phyloP scores from a whole-genome alignment of 2,329 filamentous ascomycete genomes.

The Hymenoscyphus linearis region DNA sequence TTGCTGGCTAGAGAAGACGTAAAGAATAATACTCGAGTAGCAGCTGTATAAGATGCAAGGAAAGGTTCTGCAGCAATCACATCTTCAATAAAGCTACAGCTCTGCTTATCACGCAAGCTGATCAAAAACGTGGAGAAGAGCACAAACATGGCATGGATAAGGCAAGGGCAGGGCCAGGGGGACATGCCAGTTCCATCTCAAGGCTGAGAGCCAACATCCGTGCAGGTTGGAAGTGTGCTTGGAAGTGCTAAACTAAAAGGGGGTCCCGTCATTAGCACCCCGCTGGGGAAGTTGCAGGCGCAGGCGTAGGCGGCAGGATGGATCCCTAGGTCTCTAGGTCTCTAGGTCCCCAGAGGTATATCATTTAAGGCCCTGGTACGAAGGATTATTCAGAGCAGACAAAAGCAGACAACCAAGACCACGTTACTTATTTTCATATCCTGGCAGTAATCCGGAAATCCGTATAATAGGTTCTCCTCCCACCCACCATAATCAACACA shows the following conservation, averaged over 20 bases:
- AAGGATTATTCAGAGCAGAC: slow-evolving; percentile 1
- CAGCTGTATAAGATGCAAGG: not conserved
- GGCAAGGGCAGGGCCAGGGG: not conserved
- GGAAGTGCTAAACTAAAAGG: not conserved
- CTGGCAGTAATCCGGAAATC: slow-evolving; percentile 7
- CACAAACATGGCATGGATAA: not conserved
- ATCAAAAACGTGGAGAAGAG: not conserved
- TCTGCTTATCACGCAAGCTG: not conserved
- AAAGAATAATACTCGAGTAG: not conserved
- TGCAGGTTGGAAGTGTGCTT: slow-evolving; percentile 7
- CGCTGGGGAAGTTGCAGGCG: slow-evolving; percentile 1
- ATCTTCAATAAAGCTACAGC: not conserved
- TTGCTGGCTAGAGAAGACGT: not conserved
- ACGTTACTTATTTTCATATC: slow-evolving; percentile 2
- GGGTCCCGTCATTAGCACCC: not conserved
- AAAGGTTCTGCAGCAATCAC: not conserved
- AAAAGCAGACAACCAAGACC: slow-evolving; percentile 9
- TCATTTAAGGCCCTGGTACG: not conserved
- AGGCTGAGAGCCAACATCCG: slow-evolving; percentile 23
- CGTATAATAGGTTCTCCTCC: slow-evolving; percentile 10
- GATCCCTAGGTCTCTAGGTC: slow-evolving; percentile 6
- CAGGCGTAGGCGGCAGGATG: not conserved
- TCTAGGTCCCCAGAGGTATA: slow-evolving; percentile 14
- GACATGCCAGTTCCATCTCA: slow-evolving; percentile 7
- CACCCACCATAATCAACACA: slow-evolving; percentile 5